Conservation (phyloP, 106 monocot genomes). For the Alisma plantagoaquatica region DNA sequence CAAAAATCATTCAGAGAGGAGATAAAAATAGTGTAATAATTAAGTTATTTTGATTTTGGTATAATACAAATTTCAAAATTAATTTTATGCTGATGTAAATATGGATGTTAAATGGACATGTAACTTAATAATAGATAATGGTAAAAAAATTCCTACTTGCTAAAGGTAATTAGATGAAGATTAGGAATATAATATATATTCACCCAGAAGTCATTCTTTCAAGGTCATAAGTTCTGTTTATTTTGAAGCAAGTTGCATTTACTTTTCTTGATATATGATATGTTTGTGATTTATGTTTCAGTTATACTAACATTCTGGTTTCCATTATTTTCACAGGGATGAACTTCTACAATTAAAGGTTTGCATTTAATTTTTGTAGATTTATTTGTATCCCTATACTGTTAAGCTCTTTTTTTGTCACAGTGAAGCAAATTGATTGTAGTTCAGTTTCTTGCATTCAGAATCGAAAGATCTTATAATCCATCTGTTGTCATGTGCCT, state of each 20-base stretch:
- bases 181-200: background rate
- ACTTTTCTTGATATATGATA: background rate
- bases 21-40: too few relatives aligned
- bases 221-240: background rate
- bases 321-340: background rate
- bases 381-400: background rate
- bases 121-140: too few relatives aligned
- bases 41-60: too few relatives aligned
- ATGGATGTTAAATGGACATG: too few relatives aligned
- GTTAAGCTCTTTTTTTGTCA: background rate
- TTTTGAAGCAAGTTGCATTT: background rate
- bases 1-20: too few relatives aligned
- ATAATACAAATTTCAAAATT: too few relatives aligned
- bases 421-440: too few relatives aligned
- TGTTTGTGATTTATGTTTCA: background rate
- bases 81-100: too few relatives aligned
- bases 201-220: background rate
- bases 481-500: background rate
- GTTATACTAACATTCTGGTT: background rate
- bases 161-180: background rate
- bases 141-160: too few relatives aligned
- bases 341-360: slow-evolving; percentile 1
- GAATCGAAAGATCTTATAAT: too few relatives aligned
- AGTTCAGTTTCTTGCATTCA: too few relatives aligned
- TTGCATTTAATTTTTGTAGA: background rate